These are phyloP conservation scores for Dothistroma septosporum DNA, from an alignment of 2,329 filamentous ascomycete genomes.

Conservation along the genomic window DNA sequence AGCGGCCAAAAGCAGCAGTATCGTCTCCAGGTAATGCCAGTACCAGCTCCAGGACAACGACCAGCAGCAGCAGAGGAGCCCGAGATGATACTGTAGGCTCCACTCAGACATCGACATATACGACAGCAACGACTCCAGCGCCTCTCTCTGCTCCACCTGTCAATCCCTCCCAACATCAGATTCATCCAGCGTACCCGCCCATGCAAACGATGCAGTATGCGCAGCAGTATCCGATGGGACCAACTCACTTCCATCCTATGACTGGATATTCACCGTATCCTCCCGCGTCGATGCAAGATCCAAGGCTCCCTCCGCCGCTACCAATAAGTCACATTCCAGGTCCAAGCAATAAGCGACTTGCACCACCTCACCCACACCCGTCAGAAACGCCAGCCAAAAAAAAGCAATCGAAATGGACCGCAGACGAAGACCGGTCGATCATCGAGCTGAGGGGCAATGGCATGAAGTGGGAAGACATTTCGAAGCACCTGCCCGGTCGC, in stretches of 20 bases:
- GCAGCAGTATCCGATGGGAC: constrained; percentile 21
- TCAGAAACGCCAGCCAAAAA: constrained; percentile 73
- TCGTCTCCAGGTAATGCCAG: constrained; percentile 52
- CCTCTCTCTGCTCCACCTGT: constrained; percentile 22
- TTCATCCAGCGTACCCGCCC: constrained; percentile 21
- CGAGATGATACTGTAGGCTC: constrained; percentile 23
- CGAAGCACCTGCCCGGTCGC: constrained; percentile 80
- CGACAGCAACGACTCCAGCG: constrained; percentile 23
- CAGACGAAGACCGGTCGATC: constrained; percentile 87
- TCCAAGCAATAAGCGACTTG: constrained; percentile 38
- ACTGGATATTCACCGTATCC: constrained; percentile 29
- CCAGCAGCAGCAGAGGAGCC: constrained; percentile 24
- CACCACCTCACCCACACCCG: constrained; percentile 46
- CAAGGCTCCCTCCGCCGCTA: constrained; percentile 25
- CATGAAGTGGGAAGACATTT: constrained; percentile 99
- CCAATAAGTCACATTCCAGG: constrained; percentile 42
- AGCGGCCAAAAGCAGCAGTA: constrained; percentile 66
- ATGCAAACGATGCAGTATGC: constrained; percentile 31
- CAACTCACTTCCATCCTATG: constrained; percentile 27
- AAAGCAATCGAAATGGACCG: constrained; percentile 95
- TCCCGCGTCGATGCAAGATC: constrained; percentile 27
- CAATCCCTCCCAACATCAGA: constrained; percentile 12
- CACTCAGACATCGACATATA: constrained; percentile 21
- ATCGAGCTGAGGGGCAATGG: constrained; percentile 84
- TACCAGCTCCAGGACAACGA: constrained; percentile 33